A percentile compares a stretch with the other conserved stretches of the same genome.
These are phyloP conservation scores for Penicillium paradoxum DNA, from an alignment of 495 filamentous ascomycete genomes.

Conservation along the genomic window DNA sequence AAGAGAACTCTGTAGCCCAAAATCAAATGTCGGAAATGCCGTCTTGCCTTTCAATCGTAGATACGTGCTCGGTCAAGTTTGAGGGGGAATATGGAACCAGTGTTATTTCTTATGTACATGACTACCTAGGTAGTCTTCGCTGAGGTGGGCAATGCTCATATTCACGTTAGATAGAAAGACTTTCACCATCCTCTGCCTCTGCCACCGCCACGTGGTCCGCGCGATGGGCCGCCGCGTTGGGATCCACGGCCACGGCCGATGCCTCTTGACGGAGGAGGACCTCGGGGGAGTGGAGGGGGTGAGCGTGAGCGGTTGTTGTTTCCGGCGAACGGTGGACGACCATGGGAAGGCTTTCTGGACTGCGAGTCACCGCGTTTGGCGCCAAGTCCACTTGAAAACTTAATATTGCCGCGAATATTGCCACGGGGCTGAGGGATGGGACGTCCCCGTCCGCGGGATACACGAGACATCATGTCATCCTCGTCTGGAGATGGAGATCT, in stretches of 20 bases:
- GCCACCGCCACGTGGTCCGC: background rate
- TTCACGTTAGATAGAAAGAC: background rate
- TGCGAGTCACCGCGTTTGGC: background rate
- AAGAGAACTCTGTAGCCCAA: background rate
- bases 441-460: constrained; percentile 4
- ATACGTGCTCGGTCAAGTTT: background rate
- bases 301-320: background rate
- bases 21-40: background rate
- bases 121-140: too few species aligned
- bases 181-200: background rate
- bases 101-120: background rate
- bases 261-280: background rate
- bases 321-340: background rate
- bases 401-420: constrained; percentile 1
- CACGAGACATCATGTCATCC: constrained; percentile 24
- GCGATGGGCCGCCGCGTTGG: background rate
- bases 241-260: constrained; percentile 1
- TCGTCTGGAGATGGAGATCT: constrained; percentile 20
- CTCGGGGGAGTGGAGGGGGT: background rate
- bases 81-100: background rate
- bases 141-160: background rate
- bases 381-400: background rate
- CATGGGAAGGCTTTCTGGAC: background rate
- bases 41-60: background rate
- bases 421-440: background rate